These are phyloP conservation scores for Torulaspora maleeae DNA, from an alignment of 805 yeast genomes.

Conservation along the genomic window DNA sequence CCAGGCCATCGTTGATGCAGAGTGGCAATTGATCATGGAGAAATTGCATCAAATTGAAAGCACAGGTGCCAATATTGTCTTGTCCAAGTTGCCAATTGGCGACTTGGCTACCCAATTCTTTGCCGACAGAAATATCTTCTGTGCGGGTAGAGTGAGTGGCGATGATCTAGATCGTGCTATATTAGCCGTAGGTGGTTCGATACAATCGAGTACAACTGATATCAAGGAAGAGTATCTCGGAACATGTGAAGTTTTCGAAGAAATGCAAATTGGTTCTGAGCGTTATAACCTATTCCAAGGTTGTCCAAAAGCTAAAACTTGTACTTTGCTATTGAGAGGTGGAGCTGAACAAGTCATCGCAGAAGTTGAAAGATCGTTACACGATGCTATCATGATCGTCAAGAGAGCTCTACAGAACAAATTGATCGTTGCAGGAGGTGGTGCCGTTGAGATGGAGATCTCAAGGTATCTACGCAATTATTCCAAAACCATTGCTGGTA, in stretches of 20 bases:
- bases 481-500: constrained; percentile 86
- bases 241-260: constrained; percentile 81
- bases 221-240: constrained; percentile 71
- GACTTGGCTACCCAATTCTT: constrained; percentile 98
- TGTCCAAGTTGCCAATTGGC: constrained; percentile 94
- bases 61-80: constrained; percentile 87
- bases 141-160: constrained; percentile 89
- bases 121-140: constrained; percentile 92
- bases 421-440: constrained; percentile 95
- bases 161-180: constrained; percentile 93
- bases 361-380: constrained; percentile 95
- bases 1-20: constrained; percentile 98
- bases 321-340: constrained; percentile 90
- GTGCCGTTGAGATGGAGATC: constrained; percentile 97
- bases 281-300: constrained; percentile 91
- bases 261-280: constrained; percentile 92
- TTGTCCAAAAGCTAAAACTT: constrained; percentile 86
- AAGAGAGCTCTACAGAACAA: constrained; percentile 88
- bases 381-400: constrained; percentile 98
- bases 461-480: constrained; percentile 83
- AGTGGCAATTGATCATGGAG: constrained; percentile 88
- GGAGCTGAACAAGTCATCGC: constrained; percentile 98
- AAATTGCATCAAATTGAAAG: constrained; percentile 77
- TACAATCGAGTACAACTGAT: constrained; percentile 75
- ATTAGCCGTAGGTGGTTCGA: constrained; percentile 87